These are phyloP conservation scores for Centella asiatica DNA, from an alignment of 129 eudicot species.

Conservation along the genomic window DNA sequence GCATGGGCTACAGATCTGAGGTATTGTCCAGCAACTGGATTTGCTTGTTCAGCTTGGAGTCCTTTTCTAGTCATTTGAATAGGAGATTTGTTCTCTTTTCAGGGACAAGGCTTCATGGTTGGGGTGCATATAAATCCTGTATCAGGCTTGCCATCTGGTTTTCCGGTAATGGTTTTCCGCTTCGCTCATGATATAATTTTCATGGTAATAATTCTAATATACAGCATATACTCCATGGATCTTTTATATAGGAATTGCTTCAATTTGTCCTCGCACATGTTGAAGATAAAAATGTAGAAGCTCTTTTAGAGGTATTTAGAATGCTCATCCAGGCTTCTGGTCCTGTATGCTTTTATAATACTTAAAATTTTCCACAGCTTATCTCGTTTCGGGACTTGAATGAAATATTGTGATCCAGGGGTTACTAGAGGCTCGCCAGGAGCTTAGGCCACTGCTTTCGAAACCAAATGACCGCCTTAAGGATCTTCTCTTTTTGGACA, in stretches of 20 bases:
- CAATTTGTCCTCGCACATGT: constrained; percentile 71
- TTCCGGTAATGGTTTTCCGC: constrained; percentile 45
- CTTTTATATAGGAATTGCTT: constrained; percentile 58
- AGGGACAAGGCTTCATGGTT: constrained; percentile 99
- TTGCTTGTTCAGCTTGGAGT: neutral
- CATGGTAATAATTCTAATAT: neutral
- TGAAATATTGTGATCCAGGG: constrained; percentile 37
- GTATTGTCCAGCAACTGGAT: constrained; percentile 28
- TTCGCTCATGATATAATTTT: constrained; percentile 6
- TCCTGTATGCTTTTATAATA: neutral
- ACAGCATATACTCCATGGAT: neutral
- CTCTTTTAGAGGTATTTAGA: constrained; percentile 77
- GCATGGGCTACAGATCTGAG: constrained; percentile 86
- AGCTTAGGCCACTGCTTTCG: constrained; percentile 71
- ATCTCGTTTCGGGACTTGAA: neutral
- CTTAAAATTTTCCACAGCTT: neutral
- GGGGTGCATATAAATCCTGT: constrained; percentile 84
- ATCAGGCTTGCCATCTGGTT: constrained; percentile 87
- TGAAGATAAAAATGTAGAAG: constrained; percentile 82
- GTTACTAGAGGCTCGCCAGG: constrained; percentile 83
- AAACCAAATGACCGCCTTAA: constrained; percentile 68
- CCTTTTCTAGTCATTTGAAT: neutral
- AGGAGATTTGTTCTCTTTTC: constrained; percentile 11
- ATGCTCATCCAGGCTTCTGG: constrained; percentile 9
- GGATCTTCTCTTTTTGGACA: constrained; percentile 90